phyloP scores from a whole-genome alignment of 164 flowering plant genomes.

The Tetrastigma voinierianum region DNA sequence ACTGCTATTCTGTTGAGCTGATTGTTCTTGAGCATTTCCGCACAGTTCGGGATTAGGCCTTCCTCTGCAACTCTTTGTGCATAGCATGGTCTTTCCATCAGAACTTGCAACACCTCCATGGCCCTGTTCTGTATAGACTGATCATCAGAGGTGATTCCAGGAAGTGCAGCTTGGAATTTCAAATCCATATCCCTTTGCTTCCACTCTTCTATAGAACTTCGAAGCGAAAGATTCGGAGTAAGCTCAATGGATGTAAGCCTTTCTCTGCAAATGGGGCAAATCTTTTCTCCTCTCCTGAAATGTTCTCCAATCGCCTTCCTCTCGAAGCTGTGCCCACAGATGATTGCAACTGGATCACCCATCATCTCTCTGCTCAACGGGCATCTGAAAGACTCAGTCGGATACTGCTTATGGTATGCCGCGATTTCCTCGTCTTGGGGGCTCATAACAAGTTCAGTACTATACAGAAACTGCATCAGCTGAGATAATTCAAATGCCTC shows the following conservation, averaged over 20 bases:
- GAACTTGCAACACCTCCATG: conserved; percentile 15
- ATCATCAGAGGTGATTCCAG: conserved; percentile 14
- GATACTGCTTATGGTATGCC: conserved; percentile 8
- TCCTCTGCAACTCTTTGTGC: conserved; percentile 9
- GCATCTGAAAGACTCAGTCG: conserved; percentile 19
- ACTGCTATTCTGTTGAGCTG: conserved; percentile 3
- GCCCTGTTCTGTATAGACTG: conserved; percentile 8
- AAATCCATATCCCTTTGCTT: conserved; percentile 24
- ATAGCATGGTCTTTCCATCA: conserved; percentile 19
- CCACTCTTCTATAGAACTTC: conserved; percentile 23
- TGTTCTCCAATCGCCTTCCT: conserved; percentile 23
- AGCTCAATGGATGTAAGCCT: conserved; percentile 14
- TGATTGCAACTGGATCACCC: conserved; percentile 22
- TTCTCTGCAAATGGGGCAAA: conserved; percentile 19
- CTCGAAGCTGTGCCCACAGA: conserved; percentile 30
- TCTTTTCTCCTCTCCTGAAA: conserved; percentile 11
- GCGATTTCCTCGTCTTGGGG: conserved; percentile 10
- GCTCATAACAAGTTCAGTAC: conserved; percentile 18
- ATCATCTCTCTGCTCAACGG: conserved; percentile 21
- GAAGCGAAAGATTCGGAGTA: conserved; percentile 21
- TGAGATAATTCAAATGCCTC: conserved; percentile 28
- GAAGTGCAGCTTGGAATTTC: conserved; percentile 16
- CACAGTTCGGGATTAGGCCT: conserved; percentile 11
- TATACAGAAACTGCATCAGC: conserved; percentile 21
- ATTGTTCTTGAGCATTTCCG: conserved; percentile 11